Evolutionary conservation across 805 yeast genomes (phyloP).

Genomic region (Spathaspora passalidarum): DNA sequence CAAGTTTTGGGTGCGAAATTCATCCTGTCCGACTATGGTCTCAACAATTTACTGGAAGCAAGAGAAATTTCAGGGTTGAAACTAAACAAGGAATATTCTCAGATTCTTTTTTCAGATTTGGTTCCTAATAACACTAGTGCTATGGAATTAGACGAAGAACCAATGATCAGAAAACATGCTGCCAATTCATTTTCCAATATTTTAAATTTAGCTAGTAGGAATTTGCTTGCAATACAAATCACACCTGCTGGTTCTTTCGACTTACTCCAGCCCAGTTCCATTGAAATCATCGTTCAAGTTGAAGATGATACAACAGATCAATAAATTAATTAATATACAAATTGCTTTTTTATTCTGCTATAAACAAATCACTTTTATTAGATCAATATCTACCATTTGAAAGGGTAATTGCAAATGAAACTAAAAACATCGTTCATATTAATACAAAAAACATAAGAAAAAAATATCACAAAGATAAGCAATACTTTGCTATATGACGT

Average conservation of each 20-base stretch:
- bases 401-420: neutral
- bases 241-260: neutral
- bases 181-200: conserved; percentile 27
- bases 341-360: neutral
- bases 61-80: neutral
- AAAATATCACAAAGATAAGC: neutral
- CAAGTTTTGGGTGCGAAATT: neutral
- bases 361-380: neutral
- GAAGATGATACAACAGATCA: neutral
- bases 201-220: conserved; percentile 22
- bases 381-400: neutral
- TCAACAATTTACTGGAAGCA: neutral
- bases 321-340: neutral
- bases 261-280: neutral
- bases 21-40: neutral
- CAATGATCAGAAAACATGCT: conserved; percentile 21
- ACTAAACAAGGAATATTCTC: neutral
- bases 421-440: neutral
- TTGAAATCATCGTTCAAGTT: neutral
- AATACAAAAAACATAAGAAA: neutral
- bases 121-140: conserved; percentile 12
- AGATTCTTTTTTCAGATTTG: conserved; percentile 14
- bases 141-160: conserved; percentile 11
- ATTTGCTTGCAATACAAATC: conserved; percentile 1
- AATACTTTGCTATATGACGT: neutral